Conservation (phyloP, 352 stramenopile genomes). For the Globisporangium abappressorium region DNA sequence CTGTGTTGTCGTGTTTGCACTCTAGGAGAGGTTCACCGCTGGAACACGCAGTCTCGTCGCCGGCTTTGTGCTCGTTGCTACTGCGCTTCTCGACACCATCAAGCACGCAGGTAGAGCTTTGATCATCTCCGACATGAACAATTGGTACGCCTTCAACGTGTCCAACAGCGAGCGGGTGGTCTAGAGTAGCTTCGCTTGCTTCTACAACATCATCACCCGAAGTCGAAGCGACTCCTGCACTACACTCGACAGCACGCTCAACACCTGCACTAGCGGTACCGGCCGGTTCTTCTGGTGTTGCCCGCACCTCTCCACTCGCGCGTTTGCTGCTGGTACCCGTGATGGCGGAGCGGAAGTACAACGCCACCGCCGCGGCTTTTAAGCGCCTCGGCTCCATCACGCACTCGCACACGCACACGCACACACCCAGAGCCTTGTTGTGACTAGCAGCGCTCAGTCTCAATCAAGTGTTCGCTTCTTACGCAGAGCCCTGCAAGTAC, state of each 20-base stretch:
- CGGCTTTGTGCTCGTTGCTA: no score
- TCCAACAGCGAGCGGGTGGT: background rate
- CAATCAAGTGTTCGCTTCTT: background rate
- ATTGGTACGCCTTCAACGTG: no score
- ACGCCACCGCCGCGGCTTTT: slow-evolving; percentile 28
- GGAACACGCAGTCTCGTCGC: background rate
- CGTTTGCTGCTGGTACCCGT: slow-evolving; percentile 21
- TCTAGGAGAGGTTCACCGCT: background rate
- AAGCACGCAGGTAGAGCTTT: background rate
- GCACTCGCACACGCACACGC: background rate
- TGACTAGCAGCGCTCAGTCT: background rate
- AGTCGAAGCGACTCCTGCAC: background rate
- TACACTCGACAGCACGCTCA: background rate
- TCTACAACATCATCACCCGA: background rate
- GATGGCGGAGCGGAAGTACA: slow-evolving; percentile 44
- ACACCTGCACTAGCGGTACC: background rate
- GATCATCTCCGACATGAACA: background rate
- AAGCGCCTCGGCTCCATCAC: slow-evolving; percentile 15
- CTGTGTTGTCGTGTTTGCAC: background rate
- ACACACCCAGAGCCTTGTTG: background rate
- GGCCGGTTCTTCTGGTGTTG: background rate
- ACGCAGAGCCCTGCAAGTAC: background rate
- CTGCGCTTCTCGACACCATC: background rate
- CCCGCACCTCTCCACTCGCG: background rate
- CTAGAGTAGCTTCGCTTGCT: background rate